Evolutionary conservation across 1,284 basidiomycete species (phyloP), one percentile per base, ranked within the genome.

Genomic region (Cryptococcus sp.): DNA sequence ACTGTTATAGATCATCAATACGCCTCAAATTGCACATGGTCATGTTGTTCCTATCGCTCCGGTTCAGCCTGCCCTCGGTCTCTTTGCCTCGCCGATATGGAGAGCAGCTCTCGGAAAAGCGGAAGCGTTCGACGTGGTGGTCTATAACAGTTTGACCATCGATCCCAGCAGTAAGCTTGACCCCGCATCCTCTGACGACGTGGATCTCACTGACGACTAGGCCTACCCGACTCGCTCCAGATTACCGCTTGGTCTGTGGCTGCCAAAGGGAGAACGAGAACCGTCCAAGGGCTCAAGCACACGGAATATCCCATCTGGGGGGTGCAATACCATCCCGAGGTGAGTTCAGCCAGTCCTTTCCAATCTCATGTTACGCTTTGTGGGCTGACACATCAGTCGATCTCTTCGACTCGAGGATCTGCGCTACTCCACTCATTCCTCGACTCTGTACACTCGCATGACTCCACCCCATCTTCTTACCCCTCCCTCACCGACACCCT

Each of bases 271-370:
- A 34, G 69, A 25, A 63, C 68, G 50, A 43, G 49, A 16, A 71
- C 69, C 1, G 62, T 72, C 12, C 68, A 72, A 53, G 76, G 72
- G 0, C 45, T 77, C n/a, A 52, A 53, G 24, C 90, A 93, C 66
- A 75, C 62, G 38, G 68, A 61, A 11, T 79, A 79, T 53, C 88
- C 92, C 0, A 87, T 93, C 58, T 93, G 86, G 82, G 90, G 88
- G 3, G 91, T 97, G 2, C 93, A 97, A 66, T 97, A 95, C 63
- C 94, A 97, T 68, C 94, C 93, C 1, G 93, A 94, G 72, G 73
- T 72, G 46, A n/a, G 65, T 43, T 14, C 6, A 36, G 7, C 18
- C 5, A 34, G 25, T 21, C 10, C 24, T 4, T 18, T 24, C 19
- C 12, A 14, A 45, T 1, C 28, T 31, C 28, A 31, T 31, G 9